Conservation (phyloP, 2,329 filamentous ascomycete species). For the Talaromyces islandicus region DNA sequence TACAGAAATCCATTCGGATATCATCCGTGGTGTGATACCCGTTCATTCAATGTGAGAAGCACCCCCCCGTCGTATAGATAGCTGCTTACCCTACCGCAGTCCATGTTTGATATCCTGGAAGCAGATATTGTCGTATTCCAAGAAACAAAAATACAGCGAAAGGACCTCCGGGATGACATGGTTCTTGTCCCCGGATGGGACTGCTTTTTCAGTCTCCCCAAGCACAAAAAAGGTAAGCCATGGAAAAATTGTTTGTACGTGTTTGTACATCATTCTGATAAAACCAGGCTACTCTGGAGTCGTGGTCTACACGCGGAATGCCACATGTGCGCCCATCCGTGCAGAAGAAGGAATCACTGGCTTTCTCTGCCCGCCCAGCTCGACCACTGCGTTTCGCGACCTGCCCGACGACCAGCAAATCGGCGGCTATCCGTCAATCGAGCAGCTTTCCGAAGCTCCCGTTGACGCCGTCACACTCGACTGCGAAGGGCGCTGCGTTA, state of each 20-base stretch:
- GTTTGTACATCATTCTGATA: neutral
- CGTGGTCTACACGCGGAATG: conserved; percentile 87
- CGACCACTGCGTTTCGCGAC: conserved; percentile 64
- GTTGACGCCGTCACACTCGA: conserved; percentile 71
- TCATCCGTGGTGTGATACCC: conserved; percentile 70
- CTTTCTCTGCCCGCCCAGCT: conserved; percentile 66
- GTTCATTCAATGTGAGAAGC: conserved; percentile 58
- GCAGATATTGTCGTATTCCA: conserved; percentile 93
- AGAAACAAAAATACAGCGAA: conserved; percentile 91
- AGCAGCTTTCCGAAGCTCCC: conserved; percentile 57
- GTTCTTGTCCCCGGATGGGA: conserved; percentile 93
- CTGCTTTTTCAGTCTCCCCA: conserved; percentile 88
- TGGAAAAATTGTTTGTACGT: too few relatives aligned
- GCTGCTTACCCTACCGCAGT: conserved; percentile 37
- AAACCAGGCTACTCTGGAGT: conserved; percentile 83
- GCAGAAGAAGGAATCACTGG: conserved; percentile 94
- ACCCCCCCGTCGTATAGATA: neutral
- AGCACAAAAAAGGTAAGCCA: conserved; percentile 75
- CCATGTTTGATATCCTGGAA: conserved; percentile 91
- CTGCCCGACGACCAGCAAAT: conserved; percentile 70
- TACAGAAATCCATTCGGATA: conserved; percentile 77
- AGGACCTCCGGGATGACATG: conserved; percentile 92
- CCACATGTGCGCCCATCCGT: conserved; percentile 75
- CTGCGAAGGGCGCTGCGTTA: conserved; percentile 83
- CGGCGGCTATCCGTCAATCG: conserved; percentile 73